Evolutionary conservation across 1,284 basidiomycete species (phyloP).

Genomic region (Marasmius sp.): DNA sequence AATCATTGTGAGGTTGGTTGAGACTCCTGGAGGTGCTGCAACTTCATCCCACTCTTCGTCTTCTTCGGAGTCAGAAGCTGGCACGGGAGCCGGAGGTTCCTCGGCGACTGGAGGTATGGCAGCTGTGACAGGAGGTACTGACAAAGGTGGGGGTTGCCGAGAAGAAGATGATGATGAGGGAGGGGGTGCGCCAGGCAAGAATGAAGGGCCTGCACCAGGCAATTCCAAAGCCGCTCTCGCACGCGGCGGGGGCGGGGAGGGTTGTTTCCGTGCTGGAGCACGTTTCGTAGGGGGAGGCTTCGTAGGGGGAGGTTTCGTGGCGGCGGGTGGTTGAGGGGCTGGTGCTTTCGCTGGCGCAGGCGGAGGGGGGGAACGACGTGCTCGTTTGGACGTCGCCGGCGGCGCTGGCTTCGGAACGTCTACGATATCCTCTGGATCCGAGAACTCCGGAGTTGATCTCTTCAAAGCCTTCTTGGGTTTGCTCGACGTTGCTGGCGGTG

Average conservation of each 20-base stretch:
- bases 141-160: background rate
- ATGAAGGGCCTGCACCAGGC: slow-evolving; percentile 11
- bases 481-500: background rate
- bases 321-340: slow-evolving; percentile 13
- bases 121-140: background rate
- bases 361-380: slow-evolving; percentile 33
- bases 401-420: slow-evolving; percentile 22
- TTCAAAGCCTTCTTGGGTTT: slow-evolving; percentile 7
- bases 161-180: slow-evolving; percentile 13
- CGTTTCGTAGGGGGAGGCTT: slow-evolving; percentile 10
- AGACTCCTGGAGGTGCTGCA: slow-evolving; percentile 19
- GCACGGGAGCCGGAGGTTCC: slow-evolving; percentile 22
- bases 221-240: slow-evolving; percentile 17
- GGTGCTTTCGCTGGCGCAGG: slow-evolving; percentile 8
- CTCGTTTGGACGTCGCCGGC: slow-evolving; percentile 33
- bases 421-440: slow-evolving; percentile 29
- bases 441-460: slow-evolving; percentile 13
- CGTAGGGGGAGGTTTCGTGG: slow-evolving; percentile 3
- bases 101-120: slow-evolving; percentile 8
- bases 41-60: slow-evolving; percentile 59
- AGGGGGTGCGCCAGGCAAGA: slow-evolving; percentile 9
- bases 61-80: slow-evolving; percentile 49
- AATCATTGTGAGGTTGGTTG: slow-evolving; percentile 13
- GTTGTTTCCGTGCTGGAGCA: slow-evolving; percentile 1
- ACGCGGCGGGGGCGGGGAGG: slow-evolving; percentile 18